A percentile compares a stretch with the other conserved stretches of the same genome.
Evolutionary conservation across 371 early-diverging fungal species (phyloP).

Genomic region (Capniomyces stellatus): DNA sequence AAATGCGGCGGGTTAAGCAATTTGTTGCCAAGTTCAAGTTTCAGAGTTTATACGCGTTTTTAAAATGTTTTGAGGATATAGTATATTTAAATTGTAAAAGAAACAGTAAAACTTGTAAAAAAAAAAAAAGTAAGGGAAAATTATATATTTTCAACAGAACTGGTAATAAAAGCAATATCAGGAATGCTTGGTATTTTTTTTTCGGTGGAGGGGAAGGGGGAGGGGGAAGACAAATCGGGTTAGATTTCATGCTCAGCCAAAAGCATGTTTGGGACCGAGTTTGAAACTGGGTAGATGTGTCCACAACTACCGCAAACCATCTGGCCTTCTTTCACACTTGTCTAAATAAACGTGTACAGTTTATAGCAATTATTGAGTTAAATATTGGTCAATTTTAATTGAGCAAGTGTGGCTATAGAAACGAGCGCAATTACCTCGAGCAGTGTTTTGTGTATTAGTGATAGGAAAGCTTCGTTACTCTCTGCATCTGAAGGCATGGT

Average conservation of each 20-base stretch:
- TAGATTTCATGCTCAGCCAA: constrained; percentile 86
- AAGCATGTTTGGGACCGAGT: constrained; percentile 94
- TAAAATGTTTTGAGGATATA: too few relatives aligned
- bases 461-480: constrained; percentile 52
- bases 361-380: background rate
- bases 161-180: too few relatives aligned
- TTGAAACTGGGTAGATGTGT: constrained; percentile 76
- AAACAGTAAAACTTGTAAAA: too few relatives aligned
- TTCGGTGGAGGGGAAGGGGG: too few relatives aligned
- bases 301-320: constrained; percentile 83
- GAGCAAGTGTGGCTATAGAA: background rate
- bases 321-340: constrained; percentile 63
- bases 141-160: too few relatives aligned
- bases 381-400: background rate
- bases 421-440: constrained; percentile 51
- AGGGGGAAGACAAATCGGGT: too few relatives aligned
- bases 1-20: too few relatives aligned
- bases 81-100: too few relatives aligned
- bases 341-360: constrained; percentile 3
- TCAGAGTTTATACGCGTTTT: too few relatives aligned
- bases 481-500: constrained; percentile 46
- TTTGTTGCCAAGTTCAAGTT: too few relatives aligned
- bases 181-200: too few relatives aligned
- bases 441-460: constrained; percentile 50
- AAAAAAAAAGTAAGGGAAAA: too few relatives aligned